phyloP scores from a whole-genome alignment of 768 basidiomycete genomes.

The Solioccasus polychromus region DNA sequence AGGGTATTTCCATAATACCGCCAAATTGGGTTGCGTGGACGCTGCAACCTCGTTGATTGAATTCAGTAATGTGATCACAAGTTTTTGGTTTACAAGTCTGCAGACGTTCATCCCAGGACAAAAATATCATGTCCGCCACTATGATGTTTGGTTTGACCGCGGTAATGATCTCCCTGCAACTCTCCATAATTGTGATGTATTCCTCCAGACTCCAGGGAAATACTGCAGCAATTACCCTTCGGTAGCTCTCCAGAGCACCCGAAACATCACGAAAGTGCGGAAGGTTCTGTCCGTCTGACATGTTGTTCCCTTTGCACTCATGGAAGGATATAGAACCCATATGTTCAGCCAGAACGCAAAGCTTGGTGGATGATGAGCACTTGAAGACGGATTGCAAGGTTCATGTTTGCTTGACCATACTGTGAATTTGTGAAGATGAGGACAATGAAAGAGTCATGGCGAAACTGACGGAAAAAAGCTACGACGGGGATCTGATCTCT shows the following conservation, averaged over 20 bases:
- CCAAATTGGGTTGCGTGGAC: background rate
- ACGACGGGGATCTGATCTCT: too few relatives aligned
- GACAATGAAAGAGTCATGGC: background rate
- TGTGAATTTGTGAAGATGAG: background rate
- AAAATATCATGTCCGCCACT: background rate
- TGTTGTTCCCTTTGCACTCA: background rate
- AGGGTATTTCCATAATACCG: background rate
- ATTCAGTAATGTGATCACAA: background rate
- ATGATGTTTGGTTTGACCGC: background rate
- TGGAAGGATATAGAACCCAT: background rate
- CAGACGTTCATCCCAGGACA: background rate
- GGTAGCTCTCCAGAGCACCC: background rate
- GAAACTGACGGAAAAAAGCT: background rate
- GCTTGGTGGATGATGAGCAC: background rate
- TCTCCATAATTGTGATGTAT: background rate
- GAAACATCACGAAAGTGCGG: background rate
- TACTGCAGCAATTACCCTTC: background rate
- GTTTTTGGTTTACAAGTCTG: background rate
- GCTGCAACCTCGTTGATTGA: background rate
- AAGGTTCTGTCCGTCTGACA: background rate
- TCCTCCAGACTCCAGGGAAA: background rate
- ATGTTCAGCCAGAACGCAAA: background rate
- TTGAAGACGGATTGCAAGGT: background rate
- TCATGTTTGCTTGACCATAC: background rate
- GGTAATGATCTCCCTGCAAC: background rate